phyloP scores from a whole-genome alignment of 495 filamentous ascomycete genomes.

The Alectoria sarmentosa region DNA sequence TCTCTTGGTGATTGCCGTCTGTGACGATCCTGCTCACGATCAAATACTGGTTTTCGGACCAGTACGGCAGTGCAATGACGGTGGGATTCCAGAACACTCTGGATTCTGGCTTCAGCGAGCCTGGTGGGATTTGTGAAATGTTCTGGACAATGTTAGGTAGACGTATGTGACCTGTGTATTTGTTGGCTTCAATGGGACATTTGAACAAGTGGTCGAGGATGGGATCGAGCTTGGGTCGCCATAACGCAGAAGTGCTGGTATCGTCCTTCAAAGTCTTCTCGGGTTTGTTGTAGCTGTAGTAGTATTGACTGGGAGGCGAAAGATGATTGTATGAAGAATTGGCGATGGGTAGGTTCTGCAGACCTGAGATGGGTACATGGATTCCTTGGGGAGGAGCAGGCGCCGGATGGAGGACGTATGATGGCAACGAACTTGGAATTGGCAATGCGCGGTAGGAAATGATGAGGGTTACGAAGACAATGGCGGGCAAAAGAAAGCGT shows the following conservation, averaged over 20 bases:
- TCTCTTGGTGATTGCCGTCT: slow-evolving; percentile 34
- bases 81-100: slow-evolving; percentile 38
- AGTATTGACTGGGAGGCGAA: slow-evolving; percentile 26
- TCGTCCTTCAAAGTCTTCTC: slow-evolving; percentile 7
- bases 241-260: neutral
- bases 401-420: slow-evolving; percentile 22
- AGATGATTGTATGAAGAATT: slow-evolving; percentile 27
- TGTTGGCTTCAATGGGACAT: slow-evolving; percentile 29
- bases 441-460: slow-evolving; percentile 26
- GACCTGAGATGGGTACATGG: slow-evolving; percentile 21
- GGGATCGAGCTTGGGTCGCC: slow-evolving; percentile 22
- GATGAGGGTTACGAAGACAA: slow-evolving; percentile 28
- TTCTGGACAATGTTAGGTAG: slow-evolving; percentile 31
- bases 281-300: slow-evolving; percentile 16
- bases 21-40: slow-evolving; percentile 34
- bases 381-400: slow-evolving; percentile 24
- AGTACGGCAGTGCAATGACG: slow-evolving; percentile 35
- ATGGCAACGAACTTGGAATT: slow-evolving; percentile 15
- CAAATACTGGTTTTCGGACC: slow-evolving; percentile 36
- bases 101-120: slow-evolving; percentile 21
- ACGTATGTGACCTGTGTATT: slow-evolving; percentile 31
- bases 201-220: slow-evolving; percentile 28
- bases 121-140: slow-evolving; percentile 31
- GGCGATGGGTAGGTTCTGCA: slow-evolving; percentile 21
- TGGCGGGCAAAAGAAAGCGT: slow-evolving; percentile 29